A percentile compares a stretch with the other conserved stretches of the same genome.
Evolutionary conservation across 208 protist genomes (phyloP).

Genomic region (Endotrypanum monterogeii): DNA sequence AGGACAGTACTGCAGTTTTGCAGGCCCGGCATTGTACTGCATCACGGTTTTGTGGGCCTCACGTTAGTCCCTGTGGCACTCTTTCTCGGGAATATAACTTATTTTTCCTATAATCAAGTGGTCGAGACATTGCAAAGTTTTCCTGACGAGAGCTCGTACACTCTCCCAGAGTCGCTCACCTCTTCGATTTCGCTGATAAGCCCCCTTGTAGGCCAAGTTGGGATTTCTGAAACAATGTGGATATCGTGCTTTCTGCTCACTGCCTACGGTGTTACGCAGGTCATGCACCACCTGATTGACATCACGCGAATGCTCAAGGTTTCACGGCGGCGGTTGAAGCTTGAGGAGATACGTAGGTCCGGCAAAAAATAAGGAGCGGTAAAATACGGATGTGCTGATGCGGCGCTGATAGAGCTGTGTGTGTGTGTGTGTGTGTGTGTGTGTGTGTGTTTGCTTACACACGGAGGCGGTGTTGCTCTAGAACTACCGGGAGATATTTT

Average conservation of each 20-base stretch:
- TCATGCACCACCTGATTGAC: conserved; percentile 57
- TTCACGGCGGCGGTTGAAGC: conserved; percentile 51
- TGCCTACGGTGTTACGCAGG: conserved; percentile 48
- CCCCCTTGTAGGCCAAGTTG: conserved; percentile 5
- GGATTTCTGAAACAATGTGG: conserved; percentile 25
- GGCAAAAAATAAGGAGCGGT: too few relatives aligned
- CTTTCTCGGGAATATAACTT: conserved; percentile 22
- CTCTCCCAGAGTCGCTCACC: conserved; percentile 23
- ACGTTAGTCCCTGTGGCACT: conserved; percentile 39
- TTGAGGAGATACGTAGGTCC: conserved; percentile 24
- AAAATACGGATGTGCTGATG: neutral
- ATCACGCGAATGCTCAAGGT: conserved; percentile 63
- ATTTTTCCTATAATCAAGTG: conserved; percentile 17
- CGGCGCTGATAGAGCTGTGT: conserved; percentile 1
- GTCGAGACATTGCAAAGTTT: conserved; percentile 18
- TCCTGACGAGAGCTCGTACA: conserved; percentile 14
- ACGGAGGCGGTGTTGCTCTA: too few relatives aligned
- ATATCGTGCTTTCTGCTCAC: conserved; percentile 62
- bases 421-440: neutral
- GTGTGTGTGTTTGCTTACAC: too few relatives aligned
- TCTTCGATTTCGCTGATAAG: conserved; percentile 21
- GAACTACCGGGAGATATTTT: too few relatives aligned
- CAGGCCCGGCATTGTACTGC: neutral
- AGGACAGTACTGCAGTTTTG: neutral
- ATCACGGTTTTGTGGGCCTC: conserved; percentile 43